Conservation (phyloP, 768 basidiomycete genomes). For the Sistotremastrum suecicum region DNA sequence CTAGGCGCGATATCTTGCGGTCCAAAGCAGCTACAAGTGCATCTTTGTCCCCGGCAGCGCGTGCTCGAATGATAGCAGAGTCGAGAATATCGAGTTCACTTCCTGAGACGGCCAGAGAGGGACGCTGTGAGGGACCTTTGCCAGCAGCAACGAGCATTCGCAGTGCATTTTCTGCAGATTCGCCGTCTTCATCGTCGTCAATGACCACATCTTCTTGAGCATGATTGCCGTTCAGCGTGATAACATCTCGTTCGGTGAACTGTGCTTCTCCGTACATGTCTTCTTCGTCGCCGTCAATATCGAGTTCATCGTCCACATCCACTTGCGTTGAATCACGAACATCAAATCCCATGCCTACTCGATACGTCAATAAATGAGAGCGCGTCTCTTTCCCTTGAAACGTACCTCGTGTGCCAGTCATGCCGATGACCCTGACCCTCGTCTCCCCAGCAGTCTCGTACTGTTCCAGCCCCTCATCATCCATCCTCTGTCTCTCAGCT, state of each 20-base stretch:
- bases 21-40: slow-evolving; percentile 42
- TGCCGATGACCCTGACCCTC: slow-evolving; percentile 23
- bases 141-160: slow-evolving; percentile 42
- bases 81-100: slow-evolving; percentile 27
- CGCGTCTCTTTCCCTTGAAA: slow-evolving; percentile 2
- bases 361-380: neutral
- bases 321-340: slow-evolving; percentile 38
- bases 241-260: slow-evolving; percentile 62
- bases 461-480: slow-evolving; percentile 20
- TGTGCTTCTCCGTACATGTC: slow-evolving; percentile 53
- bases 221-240: slow-evolving; percentile 16
- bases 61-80: slow-evolving; percentile 33
- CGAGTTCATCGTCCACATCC: slow-evolving; percentile 69
- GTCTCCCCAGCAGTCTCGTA: slow-evolving; percentile 33
- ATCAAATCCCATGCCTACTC: slow-evolving; percentile 56
- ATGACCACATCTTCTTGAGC: slow-evolving; percentile 1
- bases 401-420: slow-evolving; percentile 21
- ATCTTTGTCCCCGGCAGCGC: slow-evolving; percentile 30
- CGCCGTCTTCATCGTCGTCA: slow-evolving; percentile 17
- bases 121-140: slow-evolving; percentile 19
- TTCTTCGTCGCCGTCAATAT: slow-evolving; percentile 67
- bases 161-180: slow-evolving; percentile 22
- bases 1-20: slow-evolving; percentile 43
- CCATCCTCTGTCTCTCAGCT: slow-evolving; percentile 25
- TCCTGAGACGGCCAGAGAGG: slow-evolving; percentile 10